Conservation (phyloP, 2,329 filamentous ascomycete species). For the Colletotrichum sp. region DNA sequence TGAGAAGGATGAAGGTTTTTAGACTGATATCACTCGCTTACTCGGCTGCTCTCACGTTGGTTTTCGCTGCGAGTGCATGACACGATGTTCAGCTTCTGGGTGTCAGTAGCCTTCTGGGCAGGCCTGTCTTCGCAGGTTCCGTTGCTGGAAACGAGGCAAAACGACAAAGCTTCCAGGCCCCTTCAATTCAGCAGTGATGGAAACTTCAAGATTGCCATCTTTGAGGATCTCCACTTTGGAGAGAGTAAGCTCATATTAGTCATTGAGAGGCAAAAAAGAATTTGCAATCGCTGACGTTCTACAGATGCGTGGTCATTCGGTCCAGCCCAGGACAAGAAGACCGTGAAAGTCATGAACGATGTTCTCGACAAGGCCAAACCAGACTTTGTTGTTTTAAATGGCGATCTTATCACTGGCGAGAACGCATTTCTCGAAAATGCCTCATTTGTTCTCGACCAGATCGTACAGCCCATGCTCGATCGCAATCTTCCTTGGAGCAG, state of each 20-base stretch:
- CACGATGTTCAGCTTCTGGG: not conserved
- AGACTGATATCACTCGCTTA: not conserved
- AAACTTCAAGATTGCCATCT: conserved; percentile 61
- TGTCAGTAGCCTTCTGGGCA: not conserved
- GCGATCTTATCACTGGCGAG: conserved; percentile 74
- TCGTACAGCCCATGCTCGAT: conserved; percentile 62
- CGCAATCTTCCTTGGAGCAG: conserved; percentile 66
- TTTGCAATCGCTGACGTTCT: not conserved
- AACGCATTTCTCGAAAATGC: conserved; percentile 60
- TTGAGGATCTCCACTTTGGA: conserved; percentile 75
- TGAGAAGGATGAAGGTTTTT: not conserved
- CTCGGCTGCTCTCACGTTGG: not conserved
- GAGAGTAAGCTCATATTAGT: conserved; percentile 53
- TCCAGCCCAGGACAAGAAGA: conserved; percentile 60
- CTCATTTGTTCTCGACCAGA: conserved; percentile 62
- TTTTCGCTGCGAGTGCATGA: not conserved
- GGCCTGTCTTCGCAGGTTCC: not conserved
- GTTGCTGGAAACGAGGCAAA: not conserved
- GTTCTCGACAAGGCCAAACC: conserved; percentile 59
- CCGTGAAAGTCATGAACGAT: conserved; percentile 58
- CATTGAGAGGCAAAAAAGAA: not conserved
- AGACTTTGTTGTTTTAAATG: conserved; percentile 71
- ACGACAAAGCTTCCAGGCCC: conserved; percentile 7
- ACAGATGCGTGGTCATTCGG: conserved; percentile 51
- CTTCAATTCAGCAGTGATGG: conserved; percentile 45